Percentiles rank a stretch among this genome's conserved stretches.
Evolutionary conservation across 1,284 basidiomycete species (phyloP).

Genomic region (Grifola frondosa): DNA sequence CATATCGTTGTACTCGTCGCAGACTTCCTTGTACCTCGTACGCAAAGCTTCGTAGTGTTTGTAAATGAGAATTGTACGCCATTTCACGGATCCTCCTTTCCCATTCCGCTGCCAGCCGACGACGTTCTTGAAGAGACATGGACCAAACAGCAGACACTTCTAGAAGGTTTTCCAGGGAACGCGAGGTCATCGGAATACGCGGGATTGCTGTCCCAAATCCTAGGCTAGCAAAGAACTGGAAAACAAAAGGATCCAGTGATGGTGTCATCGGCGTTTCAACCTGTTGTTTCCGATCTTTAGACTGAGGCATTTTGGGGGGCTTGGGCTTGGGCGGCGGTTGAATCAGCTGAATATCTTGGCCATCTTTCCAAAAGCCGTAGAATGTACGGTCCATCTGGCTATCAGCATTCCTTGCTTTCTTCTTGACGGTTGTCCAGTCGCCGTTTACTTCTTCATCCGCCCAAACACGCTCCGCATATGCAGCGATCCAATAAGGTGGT

Average conservation of each 20-base stretch:
- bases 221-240: slow-evolving; percentile 22
- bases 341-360: slow-evolving; percentile 20
- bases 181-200: slow-evolving; percentile 11
- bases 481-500: slow-evolving; percentile 45
- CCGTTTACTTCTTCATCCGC: slow-evolving; percentile 16
- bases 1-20: slow-evolving; percentile 35
- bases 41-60: slow-evolving; percentile 38
- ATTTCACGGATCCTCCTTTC: slow-evolving; percentile 23
- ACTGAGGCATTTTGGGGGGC: too few relatives aligned
- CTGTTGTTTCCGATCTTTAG: too few relatives aligned
- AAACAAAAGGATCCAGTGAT: slow-evolving; percentile 8
- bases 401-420: slow-evolving; percentile 10
- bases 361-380: slow-evolving; percentile 49
- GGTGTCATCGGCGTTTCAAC: too few relatives aligned
- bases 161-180: slow-evolving; percentile 18
- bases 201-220: slow-evolving; percentile 16
- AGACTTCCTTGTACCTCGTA: slow-evolving; percentile 29
- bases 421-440: slow-evolving; percentile 14
- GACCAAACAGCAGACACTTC: slow-evolving; percentile 20
- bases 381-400: slow-evolving; percentile 11
- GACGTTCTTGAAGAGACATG: slow-evolving; percentile 29
- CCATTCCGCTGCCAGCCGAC: slow-evolving; percentile 23
- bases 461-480: slow-evolving; percentile 11
- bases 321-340: background rate
- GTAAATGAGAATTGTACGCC: slow-evolving; percentile 34